A percentile compares a stretch with the other conserved stretches of the same genome.
Evolutionary conservation across 2,329 filamentous ascomycete species (phyloP).

Genomic region (Colletotrichum sp.): DNA sequence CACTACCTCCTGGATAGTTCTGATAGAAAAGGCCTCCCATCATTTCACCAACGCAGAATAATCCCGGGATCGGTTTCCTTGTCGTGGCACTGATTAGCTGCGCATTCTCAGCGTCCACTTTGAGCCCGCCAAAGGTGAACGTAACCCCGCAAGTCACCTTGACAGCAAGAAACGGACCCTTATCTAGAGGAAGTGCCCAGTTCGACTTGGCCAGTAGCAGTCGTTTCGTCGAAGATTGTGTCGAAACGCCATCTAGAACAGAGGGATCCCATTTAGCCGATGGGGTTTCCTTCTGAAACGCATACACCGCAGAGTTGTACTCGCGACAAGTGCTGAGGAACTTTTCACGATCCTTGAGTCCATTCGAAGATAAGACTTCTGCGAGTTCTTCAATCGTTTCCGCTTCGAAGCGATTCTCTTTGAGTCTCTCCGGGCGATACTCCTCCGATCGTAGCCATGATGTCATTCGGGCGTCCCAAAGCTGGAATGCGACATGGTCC

Average conservation of each 20-base stretch:
- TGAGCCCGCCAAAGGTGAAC: constrained; percentile 71
- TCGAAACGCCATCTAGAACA: constrained; percentile 65
- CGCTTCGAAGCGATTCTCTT: constrained; percentile 49
- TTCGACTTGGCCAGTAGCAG: constrained; percentile 65
- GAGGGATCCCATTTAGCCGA: constrained; percentile 61
- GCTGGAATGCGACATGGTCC: neutral
- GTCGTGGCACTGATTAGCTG: constrained; percentile 54
- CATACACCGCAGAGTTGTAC: constrained; percentile 63
- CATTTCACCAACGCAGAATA: constrained; percentile 71
- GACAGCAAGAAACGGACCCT: constrained; percentile 66
- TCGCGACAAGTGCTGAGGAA: constrained; percentile 59
- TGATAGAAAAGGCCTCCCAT: constrained; percentile 67
- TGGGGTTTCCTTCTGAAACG: constrained; percentile 49
- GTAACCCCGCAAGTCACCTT: constrained; percentile 70
- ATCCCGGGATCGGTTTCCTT: constrained; percentile 51
- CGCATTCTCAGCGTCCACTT: constrained; percentile 58
- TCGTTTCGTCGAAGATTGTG: constrained; percentile 50
- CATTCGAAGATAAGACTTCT: constrained; percentile 47
- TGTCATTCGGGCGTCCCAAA: neutral
- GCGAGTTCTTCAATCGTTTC: constrained; percentile 61
- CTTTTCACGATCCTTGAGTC: constrained; percentile 46
- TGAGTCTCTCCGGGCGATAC: constrained; percentile 63
- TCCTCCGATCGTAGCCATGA: constrained; percentile 54
- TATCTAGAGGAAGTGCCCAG: constrained; percentile 65
- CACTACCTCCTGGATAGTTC: constrained; percentile 69